Evolutionary conservation across 768 basidiomycete genomes (phyloP).

Genomic region (Rossbeevera mucosa): DNA sequence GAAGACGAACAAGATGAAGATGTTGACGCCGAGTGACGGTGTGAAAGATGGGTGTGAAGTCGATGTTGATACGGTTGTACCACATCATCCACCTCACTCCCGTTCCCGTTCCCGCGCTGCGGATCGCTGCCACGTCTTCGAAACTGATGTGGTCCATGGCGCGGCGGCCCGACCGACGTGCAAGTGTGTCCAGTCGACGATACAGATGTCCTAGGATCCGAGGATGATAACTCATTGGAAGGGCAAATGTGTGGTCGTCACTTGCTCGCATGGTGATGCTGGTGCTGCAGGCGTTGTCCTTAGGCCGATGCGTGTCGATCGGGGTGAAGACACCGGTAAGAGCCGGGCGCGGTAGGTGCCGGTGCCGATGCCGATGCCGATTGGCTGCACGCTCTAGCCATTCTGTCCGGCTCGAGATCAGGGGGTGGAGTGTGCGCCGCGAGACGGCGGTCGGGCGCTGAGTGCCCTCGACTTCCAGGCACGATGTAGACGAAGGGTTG

Average conservation of each 20-base stretch:
- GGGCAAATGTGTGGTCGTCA: neutral
- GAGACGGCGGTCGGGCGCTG: constrained; percentile 22
- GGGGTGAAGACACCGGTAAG: neutral
- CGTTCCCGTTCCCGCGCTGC: neutral
- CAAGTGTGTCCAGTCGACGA: constrained; percentile 23
- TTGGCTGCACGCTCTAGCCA: constrained; percentile 29
- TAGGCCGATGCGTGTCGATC: neutral
- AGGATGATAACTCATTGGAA: constrained; percentile 5
- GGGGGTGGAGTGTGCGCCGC: constrained; percentile 16
- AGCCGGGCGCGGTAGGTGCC: neutral
- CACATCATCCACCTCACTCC: neutral
- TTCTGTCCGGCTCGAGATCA: constrained; percentile 28
- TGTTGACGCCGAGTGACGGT: neutral
- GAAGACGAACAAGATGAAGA: constrained; percentile 18
- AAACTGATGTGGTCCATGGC: constrained; percentile 27
- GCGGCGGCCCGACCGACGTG: constrained; percentile 16
- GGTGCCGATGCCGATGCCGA: neutral
- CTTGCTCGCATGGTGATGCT: neutral
- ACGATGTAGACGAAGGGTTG: no score
- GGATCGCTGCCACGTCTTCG: constrained; percentile 19
- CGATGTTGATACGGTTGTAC: neutral
- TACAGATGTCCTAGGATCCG: constrained; percentile 24
- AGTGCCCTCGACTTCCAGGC: constrained; percentile 16
- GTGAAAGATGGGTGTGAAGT: neutral
- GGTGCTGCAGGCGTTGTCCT: neutral